Evolutionary conservation across 2,329 filamentous ascomycete species (phyloP), one percentile per base, ranked within the genome.

Genomic region (Aspergillus puulaauensis): DNA sequence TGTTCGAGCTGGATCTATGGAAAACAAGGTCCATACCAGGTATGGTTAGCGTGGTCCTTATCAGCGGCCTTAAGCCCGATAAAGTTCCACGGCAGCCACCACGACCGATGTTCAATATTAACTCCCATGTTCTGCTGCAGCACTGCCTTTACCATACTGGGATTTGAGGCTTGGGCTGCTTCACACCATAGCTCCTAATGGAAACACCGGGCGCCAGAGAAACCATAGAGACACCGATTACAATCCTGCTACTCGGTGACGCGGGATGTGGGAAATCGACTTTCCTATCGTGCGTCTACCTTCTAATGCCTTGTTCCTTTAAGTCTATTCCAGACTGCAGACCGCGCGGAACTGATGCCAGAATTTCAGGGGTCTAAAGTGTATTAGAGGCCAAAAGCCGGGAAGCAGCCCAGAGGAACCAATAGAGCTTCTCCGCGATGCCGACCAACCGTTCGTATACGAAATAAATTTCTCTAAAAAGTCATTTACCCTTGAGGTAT

Each of bases 211-310:
- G 48, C 4, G 39, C 17, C 23, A 44, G 21, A 51, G 53, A 57
- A 12, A 51, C 54, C n/a, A 40, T 53, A 21, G 56, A 62, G 19
- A 61, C 56, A n/a, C 66, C 67, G 17, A 71, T 75, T 24, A 74
- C 69, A 4, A 60, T 87, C 50, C 76, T 87, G 6, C 73, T 87
- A 15, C 75, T 87, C 2, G 85, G 85, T 52, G 84, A 86, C 58
- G 67, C 79, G 39, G 83, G 81, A 51, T 83, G 85, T 46, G 85
- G 85, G 57, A 87, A 87, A 72, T 84, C 84, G 51, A 85, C 83
- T 9, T 86, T 87, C 61, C 71, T 87, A 60, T 83, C 84, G 82
- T 86, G 76, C 70, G 83, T 80, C 44, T 45, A 52, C 27, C 49
- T 50, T 37, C n/a, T n/a, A 9, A 7, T 24, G 21, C 14, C 17